phyloP scores from a whole-genome alignment of 805 yeast species.

The Teunomyces gatunensis region DNA sequence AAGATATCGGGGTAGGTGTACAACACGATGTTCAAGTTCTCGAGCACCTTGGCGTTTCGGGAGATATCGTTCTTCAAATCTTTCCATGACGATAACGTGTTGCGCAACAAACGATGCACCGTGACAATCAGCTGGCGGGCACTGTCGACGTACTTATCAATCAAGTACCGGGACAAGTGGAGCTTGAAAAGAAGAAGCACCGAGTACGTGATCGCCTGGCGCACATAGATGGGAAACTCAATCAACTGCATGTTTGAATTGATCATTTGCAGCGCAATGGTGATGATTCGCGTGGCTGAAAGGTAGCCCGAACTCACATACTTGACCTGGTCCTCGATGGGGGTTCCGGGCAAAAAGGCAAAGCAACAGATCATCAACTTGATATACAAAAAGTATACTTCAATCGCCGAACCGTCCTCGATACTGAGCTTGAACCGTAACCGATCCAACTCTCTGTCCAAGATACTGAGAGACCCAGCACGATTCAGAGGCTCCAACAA shows the following conservation, averaged over 20 bases:
- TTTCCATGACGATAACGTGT: constrained; percentile 89
- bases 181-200: constrained; percentile 77
- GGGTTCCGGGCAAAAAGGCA: constrained; percentile 88
- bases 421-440: constrained; percentile 64
- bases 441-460: constrained; percentile 76
- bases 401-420: constrained; percentile 63
- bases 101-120: constrained; percentile 82
- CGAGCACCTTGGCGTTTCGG: constrained; percentile 86
- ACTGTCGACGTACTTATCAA: constrained; percentile 76
- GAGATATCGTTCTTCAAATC: constrained; percentile 87
- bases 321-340: constrained; percentile 80
- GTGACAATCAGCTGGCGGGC: constrained; percentile 93
- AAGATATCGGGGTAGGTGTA: constrained; percentile 85
- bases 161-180: constrained; percentile 71
- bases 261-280: constrained; percentile 68
- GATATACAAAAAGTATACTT: constrained; percentile 75
- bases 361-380: constrained; percentile 81
- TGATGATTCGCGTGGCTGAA: constrained; percentile 76
- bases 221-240: constrained; percentile 80
- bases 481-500: constrained; percentile 79
- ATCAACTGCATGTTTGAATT: constrained; percentile 63
- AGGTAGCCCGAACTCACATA: constrained; percentile 80
- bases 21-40: constrained; percentile 81
- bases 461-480: constrained; percentile 72
- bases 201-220: constrained; percentile 82